Conservation (phyloP, 371 early-diverging fungal species). For the Synchytrium microbalum region DNA sequence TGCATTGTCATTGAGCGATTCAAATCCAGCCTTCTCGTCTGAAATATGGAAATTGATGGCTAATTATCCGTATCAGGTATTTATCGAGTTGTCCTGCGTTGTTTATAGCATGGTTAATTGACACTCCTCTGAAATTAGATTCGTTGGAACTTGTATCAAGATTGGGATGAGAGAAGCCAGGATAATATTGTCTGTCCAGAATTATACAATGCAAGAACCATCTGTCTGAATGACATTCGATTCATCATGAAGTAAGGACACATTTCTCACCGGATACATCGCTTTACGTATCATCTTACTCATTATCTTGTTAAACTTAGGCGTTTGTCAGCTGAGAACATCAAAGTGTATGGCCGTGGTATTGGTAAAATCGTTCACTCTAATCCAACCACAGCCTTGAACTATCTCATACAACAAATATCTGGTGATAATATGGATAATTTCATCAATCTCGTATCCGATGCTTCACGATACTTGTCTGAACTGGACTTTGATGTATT, state of each 20-base stretch:
- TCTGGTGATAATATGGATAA: constrained; percentile 67
- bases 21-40: constrained; percentile 57
- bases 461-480: constrained; percentile 76
- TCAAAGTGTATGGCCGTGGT: constrained; percentile 70
- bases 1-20: constrained; percentile 54
- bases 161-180: constrained; percentile 20
- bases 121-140: background rate
- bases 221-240: constrained; percentile 41
- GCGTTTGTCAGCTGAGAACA: constrained; percentile 73
- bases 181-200: constrained; percentile 42
- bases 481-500: constrained; percentile 79
- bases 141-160: background rate
- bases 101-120: constrained; percentile 88
- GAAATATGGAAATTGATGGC: constrained; percentile 72
- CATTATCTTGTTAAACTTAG: too few relatives aligned
- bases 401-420: constrained; percentile 65
- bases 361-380: constrained; percentile 74
- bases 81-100: constrained; percentile 44
- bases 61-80: constrained; percentile 48
- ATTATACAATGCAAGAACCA: constrained; percentile 21
- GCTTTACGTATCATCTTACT: constrained; percentile 3
- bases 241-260: constrained; percentile 51
- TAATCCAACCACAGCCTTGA: constrained; percentile 74
- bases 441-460: constrained; percentile 73
- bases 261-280: background rate